Base-by-base conservation (phyloP, 306 rosid genomes). In the Trifolium repens region DNA sequence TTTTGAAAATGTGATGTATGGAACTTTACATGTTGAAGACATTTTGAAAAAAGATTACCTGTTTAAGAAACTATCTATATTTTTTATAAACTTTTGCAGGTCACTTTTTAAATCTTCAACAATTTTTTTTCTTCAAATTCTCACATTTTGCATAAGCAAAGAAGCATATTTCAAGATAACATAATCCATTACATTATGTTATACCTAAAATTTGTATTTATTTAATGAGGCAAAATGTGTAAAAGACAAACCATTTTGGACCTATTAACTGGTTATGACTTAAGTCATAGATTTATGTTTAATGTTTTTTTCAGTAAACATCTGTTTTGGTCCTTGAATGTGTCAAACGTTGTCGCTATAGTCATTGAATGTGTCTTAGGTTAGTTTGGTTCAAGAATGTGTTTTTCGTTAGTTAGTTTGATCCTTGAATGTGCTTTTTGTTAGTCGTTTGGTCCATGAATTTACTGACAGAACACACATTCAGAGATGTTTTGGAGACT, bases 1-100 rank as follows among this genome's bases (percentile, higher is more conserved):
- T 54, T 72, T 68, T 75, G 71, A 22, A 22, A 22, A 44, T 59
- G 11, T 55, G 70, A 22, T 13, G 39, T 70, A 59, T 13, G 40
- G 2, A 16, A 42, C 78, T 39, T 34, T 75, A 8, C 13, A 37
- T 57, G 44, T n/a, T 40, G 22, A 58, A 72, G 32, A 24, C 67
- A 6, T 74, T 75, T 47, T 39, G 9, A 54, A 27, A 60, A 61
- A 71, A 9, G n/a, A 4, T 46, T 70, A 64, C 39, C 12, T 14
- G 34, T 82, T 53, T 17, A 22, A 37, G 68, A 24, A 75, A 42
- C 43, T 43, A 53, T 54, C 42, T 30, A 42, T 67, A 26, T 67
- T 43, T 39, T 9, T 71, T 27, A 42, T 14, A 34, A 67, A 39
- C 42, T 7, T 39, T 39, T 39, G 42, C 42, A 39, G 9, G 2